phyloP scores from a whole-genome alignment of 1,139 yeast genomes.

The Geotrichum citri-aurantii region DNA sequence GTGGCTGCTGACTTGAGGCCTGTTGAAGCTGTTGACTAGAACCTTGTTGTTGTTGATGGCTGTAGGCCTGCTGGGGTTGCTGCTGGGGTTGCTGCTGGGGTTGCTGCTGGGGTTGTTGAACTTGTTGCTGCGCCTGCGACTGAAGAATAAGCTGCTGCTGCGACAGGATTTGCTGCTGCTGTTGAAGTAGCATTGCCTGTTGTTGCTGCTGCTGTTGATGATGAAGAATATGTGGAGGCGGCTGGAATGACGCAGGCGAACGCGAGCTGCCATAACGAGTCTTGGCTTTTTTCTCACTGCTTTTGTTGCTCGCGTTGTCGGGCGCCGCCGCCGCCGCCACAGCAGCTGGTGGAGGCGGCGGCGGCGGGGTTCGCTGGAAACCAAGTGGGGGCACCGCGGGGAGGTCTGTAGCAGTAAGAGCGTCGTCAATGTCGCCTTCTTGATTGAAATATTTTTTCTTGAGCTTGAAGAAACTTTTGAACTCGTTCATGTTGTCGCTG shows the following conservation, averaged over 20 bases:
- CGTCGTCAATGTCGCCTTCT: neutral
- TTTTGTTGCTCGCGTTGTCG: neutral
- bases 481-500: neutral
- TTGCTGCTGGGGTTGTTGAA: neutral
- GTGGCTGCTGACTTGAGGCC: constrained; percentile 14
- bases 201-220: constrained; percentile 17
- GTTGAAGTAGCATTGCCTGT: constrained; percentile 8
- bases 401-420: constrained; percentile 1
- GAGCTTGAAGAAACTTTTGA: neutral
- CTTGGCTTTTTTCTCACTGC: neutral
- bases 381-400: constrained; percentile 8
- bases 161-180: constrained; percentile 17
- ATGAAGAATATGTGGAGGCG: neutral
- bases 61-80: constrained; percentile 11
- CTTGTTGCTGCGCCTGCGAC: constrained; percentile 6
- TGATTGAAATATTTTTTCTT: neutral
- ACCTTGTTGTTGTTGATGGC: neutral
- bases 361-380: neutral
- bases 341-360: neutral
- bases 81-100: constrained; percentile 18
- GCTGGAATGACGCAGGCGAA: constrained; percentile 1
- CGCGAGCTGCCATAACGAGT: constrained; percentile 2
- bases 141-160: constrained; percentile 18
- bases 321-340: neutral
- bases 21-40: constrained; percentile 13